Evolutionary conservation across 192 early-diverging fungal genomes (phyloP), one percentile per base, ranked within the genome.

Genomic region (Coemansia sp.): DNA sequence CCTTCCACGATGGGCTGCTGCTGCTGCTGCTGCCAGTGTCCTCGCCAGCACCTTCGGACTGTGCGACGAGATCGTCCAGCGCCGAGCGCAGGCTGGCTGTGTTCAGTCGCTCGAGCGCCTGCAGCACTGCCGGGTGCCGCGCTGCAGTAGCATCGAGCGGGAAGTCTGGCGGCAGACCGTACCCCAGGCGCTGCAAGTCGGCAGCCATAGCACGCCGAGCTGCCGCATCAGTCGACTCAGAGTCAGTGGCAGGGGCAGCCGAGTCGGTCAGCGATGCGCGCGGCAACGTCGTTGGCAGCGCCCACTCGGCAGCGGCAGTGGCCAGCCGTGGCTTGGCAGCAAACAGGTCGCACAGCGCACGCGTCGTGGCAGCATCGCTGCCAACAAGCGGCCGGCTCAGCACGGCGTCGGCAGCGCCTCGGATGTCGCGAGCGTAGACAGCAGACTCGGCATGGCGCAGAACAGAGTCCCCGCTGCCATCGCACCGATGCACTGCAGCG

Each of bases 21-120:
- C 53, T 32, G n/a, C n/a, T n/a, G 63, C 58, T n/a, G 14, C 53
- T 32, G 36, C 36, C 36, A 36, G 27, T 14, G 11, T 36, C 32
- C 1, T 29, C 63, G 5, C 27, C 27, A 27, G 31, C n/a, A n/a
- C 46, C 14, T 32, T 42, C 39, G 48, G 6, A 5, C 38, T 34
- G 38, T 38, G 46, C 61, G 0, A 76, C 61, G 45, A 78, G 62
- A 11, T 65, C 63, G 4, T 59, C 72, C 36, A 83, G 70, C 27
- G 67, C 70, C 36, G 72, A 45, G 10, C 76, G 76, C 76, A 84
- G 67, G 27, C 60, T 78, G 27, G 73, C 65, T 64, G 75, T 69
- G 68, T 78, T 84, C 3, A 84, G 77, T 44, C 61, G 67, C 68
- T 77, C 77, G 21, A 84, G 69, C 60, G 76, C 81, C 70, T 75